phyloP scores from a whole-genome alignment of 257 asterid species.

The Prunella vulgaris region DNA sequence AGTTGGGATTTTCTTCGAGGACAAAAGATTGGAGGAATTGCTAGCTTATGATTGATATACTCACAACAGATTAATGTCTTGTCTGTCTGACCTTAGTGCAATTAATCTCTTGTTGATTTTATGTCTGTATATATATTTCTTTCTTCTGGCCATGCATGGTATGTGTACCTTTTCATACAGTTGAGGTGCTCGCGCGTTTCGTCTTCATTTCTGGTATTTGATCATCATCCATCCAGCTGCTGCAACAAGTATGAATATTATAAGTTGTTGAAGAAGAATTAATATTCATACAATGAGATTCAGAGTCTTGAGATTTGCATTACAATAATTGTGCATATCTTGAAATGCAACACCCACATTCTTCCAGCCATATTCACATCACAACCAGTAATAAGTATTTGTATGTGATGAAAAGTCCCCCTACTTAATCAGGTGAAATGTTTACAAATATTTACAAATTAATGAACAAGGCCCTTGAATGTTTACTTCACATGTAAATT shows the following conservation, averaged over 20 bases:
- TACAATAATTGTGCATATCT: no score
- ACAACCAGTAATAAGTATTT: no score
- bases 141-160: no score
- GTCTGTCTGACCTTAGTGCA: constrained; percentile 15
- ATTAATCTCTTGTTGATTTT: constrained; percentile 11
- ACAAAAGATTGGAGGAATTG: background rate
- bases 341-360: no score
- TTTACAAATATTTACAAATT: no score
- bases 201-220: background rate
- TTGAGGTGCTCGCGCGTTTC: constrained; percentile 7
- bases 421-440: no score
- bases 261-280: background rate
- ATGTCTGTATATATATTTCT: no score
- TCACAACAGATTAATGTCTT: background rate
- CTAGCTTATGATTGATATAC: background rate
- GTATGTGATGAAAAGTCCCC: no score
- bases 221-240: background rate
- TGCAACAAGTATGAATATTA: background rate
- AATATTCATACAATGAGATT: background rate
- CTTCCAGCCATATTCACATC: no score
- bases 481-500: no score
- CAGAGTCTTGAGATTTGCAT: background rate
- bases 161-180: background rate
- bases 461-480: no score
- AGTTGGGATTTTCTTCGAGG: constrained; percentile 17